Percentiles rank a stretch among this genome's conserved stretches.
These are phyloP conservation scores for Thraustochytrium striatum DNA, from an alignment of 352 stramenopile genomes.

Conservation along the genomic window DNA sequence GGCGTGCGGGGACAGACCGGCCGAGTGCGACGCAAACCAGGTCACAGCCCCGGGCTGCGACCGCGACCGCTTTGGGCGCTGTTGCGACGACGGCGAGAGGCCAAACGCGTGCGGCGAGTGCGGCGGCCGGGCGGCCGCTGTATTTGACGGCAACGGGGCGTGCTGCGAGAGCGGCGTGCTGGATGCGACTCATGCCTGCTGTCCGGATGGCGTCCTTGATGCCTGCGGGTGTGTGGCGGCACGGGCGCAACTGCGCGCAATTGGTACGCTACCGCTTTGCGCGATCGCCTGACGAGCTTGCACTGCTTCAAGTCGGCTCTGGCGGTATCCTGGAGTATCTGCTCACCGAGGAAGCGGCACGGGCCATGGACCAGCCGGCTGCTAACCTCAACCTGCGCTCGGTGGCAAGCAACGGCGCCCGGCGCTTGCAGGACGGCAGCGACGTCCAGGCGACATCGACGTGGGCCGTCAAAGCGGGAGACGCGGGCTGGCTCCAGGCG, in stretches of 20 bases:
- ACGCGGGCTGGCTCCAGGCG: background rate
- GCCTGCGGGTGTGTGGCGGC: slow-evolving; percentile 29
- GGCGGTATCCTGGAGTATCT: background rate
- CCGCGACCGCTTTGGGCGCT: background rate
- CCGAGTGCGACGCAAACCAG: background rate
- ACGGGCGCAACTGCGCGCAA: background rate
- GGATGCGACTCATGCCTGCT: slow-evolving; percentile 4
- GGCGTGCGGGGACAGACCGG: background rate
- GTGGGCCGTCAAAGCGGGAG: background rate
- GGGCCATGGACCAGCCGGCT: background rate
- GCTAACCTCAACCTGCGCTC: background rate
- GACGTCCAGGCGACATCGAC: background rate
- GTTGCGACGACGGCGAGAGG: background rate
- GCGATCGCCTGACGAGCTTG: background rate
- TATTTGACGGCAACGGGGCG: background rate
- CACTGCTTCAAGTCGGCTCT: background rate
- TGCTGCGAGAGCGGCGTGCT: slow-evolving; percentile 17
- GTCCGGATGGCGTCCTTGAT: slow-evolving; percentile 6
- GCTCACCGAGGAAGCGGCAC: background rate
- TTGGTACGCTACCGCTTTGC: background rate
- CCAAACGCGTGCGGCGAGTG: slow-evolving; percentile 1
- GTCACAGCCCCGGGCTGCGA: background rate
- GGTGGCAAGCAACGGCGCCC: background rate
- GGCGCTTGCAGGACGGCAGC: background rate
- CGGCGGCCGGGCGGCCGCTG: background rate